phyloP scores from a whole-genome alignment of 345 rosid genomes.

The Pistacia atlantica region DNA sequence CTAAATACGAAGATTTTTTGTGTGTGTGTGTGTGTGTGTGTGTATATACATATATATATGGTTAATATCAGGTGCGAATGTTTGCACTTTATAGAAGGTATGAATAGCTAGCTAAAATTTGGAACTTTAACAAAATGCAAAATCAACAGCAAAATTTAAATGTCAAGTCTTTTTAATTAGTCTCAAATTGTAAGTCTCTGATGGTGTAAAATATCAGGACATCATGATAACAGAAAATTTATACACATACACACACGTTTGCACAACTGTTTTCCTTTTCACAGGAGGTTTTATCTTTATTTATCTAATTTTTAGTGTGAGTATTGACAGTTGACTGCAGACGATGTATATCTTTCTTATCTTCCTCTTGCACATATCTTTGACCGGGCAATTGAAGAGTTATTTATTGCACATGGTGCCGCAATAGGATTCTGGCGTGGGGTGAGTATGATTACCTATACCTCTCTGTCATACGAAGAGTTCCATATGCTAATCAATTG shows the following conservation, averaged over 20 bases:
- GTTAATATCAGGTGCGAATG: too few species aligned
- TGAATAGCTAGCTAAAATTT: too few species aligned
- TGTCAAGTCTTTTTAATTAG: too few species aligned
- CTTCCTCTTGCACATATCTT: conserved; percentile 98
- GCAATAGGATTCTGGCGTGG: conserved; percentile 96
- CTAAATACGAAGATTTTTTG: background rate
- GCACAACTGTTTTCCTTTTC: too few species aligned
- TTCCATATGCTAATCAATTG: conserved; percentile 15
- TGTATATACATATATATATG: too few species aligned
- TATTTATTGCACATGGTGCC: conserved; percentile 74
- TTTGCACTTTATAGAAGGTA: too few species aligned
- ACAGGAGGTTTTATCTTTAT: background rate
- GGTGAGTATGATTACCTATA: conserved; percentile 49
- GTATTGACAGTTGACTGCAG: conserved; percentile 54
- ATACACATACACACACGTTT: background rate
- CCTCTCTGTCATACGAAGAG: conserved; percentile 6
- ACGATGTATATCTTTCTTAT: conserved; percentile 85
- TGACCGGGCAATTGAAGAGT: conserved; percentile 90
- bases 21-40: too few species aligned
- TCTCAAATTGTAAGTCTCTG: too few species aligned
- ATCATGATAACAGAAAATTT: too few species aligned
- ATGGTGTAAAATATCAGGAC: too few species aligned
- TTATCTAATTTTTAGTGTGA: conserved; percentile 16
- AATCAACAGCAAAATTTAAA: too few species aligned
- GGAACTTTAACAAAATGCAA: too few species aligned